Base-by-base conservation (phyloP, 2,329 filamentous ascomycete genomes). In the Fusarium domesticum region DNA sequence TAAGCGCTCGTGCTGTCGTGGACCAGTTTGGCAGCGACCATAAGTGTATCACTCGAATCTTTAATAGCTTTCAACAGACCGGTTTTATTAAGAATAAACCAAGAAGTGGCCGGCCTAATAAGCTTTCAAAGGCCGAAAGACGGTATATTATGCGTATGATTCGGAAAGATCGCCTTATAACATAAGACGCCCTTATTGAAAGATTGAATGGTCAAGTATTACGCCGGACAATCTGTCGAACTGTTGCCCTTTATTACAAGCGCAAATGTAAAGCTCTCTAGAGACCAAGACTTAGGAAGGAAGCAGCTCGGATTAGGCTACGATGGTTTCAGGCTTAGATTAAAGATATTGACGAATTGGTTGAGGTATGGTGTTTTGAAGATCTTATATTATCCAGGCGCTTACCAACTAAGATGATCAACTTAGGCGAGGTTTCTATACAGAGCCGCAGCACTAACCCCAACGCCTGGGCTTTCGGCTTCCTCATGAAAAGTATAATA, bases 241-340 rank as follows among this genome's bases (percentile, higher is more conserved):
- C 19, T 20, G 28, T 33, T 8, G 14, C 6, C 16, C n/a, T 17
- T 14, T 17, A 39, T 30, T 39, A 33, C 15, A 33, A 33, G 28
- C 30, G 28, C 16, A 33, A 39, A 39, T 39, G 17, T 8, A 39
- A 15, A 39, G 37, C 37, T 33, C 28, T 39, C 10, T n/a, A 39
- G 10, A 18, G 28, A 18, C 16, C 28, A 5, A 39, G 32, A 32
- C 37, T 39, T 18, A 18, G n/a, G 20, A 39, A 39, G 19, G 17
- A 39, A 32, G 33, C 5, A 19, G 37, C 30, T 19, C 32, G 15
- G n/a, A 8, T 15, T 8, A 18, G 37, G 18, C 37, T 39, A 33
- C 17, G 19, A 6, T 39, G 37, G 37, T 33, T 10, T 33, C 11
- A 18, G 20, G 30, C 10, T 33, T 39, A 17, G 30, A 7, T 33